Evolutionary conservation across 1,139 yeast genomes (phyloP).

Genomic region (Taphrina sp.): DNA sequence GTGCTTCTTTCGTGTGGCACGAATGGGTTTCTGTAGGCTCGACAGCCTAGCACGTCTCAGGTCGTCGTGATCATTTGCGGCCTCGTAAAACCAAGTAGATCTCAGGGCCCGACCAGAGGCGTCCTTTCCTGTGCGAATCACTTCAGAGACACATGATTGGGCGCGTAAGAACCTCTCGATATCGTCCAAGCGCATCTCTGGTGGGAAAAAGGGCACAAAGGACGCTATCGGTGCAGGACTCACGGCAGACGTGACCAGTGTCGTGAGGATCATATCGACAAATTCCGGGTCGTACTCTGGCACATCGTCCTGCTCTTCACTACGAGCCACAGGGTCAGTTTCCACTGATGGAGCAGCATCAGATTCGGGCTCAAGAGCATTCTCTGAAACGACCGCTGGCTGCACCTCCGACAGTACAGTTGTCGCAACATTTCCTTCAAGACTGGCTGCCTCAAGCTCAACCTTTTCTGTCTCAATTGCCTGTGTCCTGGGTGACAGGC

Average conservation of each 20-base stretch:
- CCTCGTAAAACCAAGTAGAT: constrained; percentile 22
- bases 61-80: constrained; percentile 1
- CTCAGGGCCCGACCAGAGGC: background rate
- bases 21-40: constrained; percentile 8
- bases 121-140: constrained; percentile 1
- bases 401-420: too few relatives aligned
- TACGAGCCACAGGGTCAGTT: background rate
- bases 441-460: background rate
- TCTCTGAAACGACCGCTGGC: background rate
- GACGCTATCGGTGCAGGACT: constrained; percentile 18
- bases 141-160: constrained; percentile 17
- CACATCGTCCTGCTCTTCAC: background rate
- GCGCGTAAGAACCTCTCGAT: constrained; percentile 16
- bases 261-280: constrained; percentile 26
- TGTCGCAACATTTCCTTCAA: too few relatives aligned
- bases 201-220: constrained; percentile 27
- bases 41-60: constrained; percentile 2
- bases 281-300: constrained; percentile 15
- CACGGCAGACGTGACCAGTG: constrained; percentile 15
- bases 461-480: background rate
- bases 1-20: constrained; percentile 1
- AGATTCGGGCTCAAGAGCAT: background rate
- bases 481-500: background rate
- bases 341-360: background rate
- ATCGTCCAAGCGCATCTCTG: background rate